Conservation (phyloP, 1,284 basidiomycete genomes). For the Tremellales sp. region DNA sequence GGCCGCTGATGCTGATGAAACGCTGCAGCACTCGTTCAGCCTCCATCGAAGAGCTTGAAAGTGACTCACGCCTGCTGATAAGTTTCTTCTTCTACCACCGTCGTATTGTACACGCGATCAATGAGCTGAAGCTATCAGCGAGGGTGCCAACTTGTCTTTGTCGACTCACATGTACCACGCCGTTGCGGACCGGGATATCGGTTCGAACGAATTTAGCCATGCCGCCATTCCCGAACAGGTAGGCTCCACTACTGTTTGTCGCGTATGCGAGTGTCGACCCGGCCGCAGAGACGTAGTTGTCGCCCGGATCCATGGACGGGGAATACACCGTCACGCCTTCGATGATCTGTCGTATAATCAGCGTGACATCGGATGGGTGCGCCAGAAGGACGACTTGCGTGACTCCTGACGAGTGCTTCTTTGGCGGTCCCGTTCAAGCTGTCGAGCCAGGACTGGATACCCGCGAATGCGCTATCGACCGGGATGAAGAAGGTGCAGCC, state of each 20-base stretch:
- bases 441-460: conserved; percentile 8
- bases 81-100: conserved; percentile 4
- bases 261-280: conserved; percentile 41
- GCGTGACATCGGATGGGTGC: neutral
- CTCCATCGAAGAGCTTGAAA: neutral
- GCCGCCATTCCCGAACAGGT: conserved; percentile 31
- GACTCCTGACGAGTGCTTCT: conserved; percentile 29
- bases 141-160: neutral
- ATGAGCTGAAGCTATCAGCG: conserved; percentile 12
- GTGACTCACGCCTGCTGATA: conserved; percentile 13
- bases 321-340: conserved; percentile 41
- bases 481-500: conserved; percentile 46
- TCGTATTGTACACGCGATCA: conserved; percentile 12
- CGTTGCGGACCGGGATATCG: conserved; percentile 31
- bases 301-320: conserved; percentile 21
- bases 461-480: conserved; percentile 28
- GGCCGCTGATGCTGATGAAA: conserved; percentile 3
- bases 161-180: conserved; percentile 24
- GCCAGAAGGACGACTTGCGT: conserved; percentile 20
- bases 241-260: conserved; percentile 32
- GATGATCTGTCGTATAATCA: conserved; percentile 18
- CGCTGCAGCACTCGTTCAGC: no score
- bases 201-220: conserved; percentile 26
- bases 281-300: conserved; percentile 34
- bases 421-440: conserved; percentile 4